phyloP scores from a whole-genome alignment of 257 asterid species.

The Nicotiana tomentosiformis region DNA sequence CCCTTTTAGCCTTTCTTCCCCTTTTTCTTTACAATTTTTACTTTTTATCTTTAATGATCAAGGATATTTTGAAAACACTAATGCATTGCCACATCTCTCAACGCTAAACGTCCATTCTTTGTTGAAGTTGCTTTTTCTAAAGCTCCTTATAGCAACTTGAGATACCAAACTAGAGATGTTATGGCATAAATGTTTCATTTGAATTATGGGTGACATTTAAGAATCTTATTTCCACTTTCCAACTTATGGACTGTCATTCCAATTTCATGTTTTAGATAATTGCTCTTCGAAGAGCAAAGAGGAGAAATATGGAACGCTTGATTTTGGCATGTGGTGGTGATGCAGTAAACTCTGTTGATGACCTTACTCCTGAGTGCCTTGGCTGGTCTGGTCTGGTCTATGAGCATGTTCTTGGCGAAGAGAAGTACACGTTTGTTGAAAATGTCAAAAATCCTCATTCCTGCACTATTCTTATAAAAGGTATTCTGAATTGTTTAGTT shows the following conservation, averaged over 20 bases:
- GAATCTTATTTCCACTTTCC: not conserved
- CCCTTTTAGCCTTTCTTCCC: not conserved
- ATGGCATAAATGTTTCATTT: not conserved
- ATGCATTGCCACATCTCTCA: not conserved
- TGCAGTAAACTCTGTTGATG: conserved; percentile 95
- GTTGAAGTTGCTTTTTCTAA: not conserved
- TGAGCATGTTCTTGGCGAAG: conserved; percentile 98
- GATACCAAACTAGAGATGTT: not conserved
- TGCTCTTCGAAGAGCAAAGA: conserved; percentile 94
- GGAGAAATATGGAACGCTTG: conserved; percentile 95
- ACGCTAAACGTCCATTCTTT: not conserved
- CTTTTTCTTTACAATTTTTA: not conserved
- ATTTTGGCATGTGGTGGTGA: conserved; percentile 99
- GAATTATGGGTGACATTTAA: not conserved
- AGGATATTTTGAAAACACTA: not conserved
- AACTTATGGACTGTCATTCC: not conserved
- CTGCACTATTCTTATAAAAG: conserved; percentile 94
- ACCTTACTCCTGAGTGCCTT: conserved; percentile 77
- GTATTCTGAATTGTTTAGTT: conserved; percentile 29
- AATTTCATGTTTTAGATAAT: conserved; percentile 41
- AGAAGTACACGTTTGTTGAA: conserved; percentile 90
- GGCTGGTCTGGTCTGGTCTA: conserved; percentile 99
- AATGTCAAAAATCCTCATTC: conserved; percentile 91
- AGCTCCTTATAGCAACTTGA: not conserved
- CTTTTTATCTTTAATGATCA: not conserved